Evolutionary conservation across 306 rosid genomes (phyloP).

Genomic region (Rubus idaeus): DNA sequence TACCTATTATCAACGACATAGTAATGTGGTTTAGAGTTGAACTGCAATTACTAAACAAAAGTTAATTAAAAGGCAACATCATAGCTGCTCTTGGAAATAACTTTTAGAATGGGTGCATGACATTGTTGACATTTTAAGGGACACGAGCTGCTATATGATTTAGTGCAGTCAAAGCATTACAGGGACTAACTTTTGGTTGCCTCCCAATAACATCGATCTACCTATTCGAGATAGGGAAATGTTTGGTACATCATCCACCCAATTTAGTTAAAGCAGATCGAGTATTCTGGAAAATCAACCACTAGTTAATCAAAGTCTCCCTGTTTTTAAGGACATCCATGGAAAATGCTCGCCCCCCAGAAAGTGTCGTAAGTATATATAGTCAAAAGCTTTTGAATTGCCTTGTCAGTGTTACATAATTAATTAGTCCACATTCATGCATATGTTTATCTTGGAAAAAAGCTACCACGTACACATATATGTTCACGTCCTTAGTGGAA

Average conservation of each 20-base stretch:
- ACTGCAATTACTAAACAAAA: neutral
- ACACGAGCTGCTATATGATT: conserved; percentile 1
- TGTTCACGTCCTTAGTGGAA: too few relatives aligned
- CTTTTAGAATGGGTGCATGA: conserved; percentile 21
- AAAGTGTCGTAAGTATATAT: neutral
- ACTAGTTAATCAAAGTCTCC: conserved; percentile 1
- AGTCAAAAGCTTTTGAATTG: conserved; percentile 28
- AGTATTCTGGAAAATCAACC: neutral
- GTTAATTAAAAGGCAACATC: neutral
- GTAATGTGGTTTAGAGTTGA: neutral
- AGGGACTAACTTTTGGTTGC: conserved; percentile 39
- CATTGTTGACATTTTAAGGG: conserved; percentile 37
- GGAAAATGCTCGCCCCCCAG: conserved; percentile 38
- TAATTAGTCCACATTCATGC: conserved; percentile 37
- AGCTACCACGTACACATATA: too few relatives aligned
- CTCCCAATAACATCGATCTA: conserved; percentile 41
- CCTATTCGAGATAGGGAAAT: neutral
- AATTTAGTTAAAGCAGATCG: neutral
- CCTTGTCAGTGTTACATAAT: conserved; percentile 22
- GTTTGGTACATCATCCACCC: neutral
- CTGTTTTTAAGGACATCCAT: conserved; percentile 45
- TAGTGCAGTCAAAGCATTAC: conserved; percentile 36
- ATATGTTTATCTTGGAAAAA: neutral
- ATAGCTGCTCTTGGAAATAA: neutral
- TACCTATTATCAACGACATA: neutral